Evolutionary conservation across 1,284 basidiomycete species (phyloP), one percentile per base, ranked within the genome.

Genomic region (Irpex rosettiformis): DNA sequence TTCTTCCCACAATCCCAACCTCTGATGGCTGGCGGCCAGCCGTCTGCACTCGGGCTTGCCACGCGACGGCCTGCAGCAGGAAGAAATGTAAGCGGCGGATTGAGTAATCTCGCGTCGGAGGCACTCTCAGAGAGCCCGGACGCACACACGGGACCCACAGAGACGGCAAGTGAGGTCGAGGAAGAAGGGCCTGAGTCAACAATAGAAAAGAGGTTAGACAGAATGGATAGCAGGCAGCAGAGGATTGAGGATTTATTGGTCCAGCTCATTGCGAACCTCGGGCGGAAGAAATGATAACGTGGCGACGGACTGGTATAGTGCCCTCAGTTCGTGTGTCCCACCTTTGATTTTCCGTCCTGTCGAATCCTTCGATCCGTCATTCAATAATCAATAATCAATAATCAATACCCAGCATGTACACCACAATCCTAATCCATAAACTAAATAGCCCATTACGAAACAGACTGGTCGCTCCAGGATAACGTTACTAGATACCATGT

Each of bases 231-330:
- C 65, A 73, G 79, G 57, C 86, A 91, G 69, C 74, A 78, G 66
- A 77, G 83, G 61, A 89, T 91, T 52, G 88, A 91, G 66, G 73
- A 76, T 13, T 62, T 91, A 56, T 74, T 91, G 37, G 63, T 73
- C 28, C 73, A 77, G 58, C 58, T 78, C 52, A 63, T 63, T 22
- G 43, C 27, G 52, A 64, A 58, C 33, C 28, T 66, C 57, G 61
- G 25, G 4, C 43, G 52, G 2, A 29, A 29, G 25, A 54, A 11
- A 18, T 45, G 43, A 45, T 22, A 4, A 37, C n/a, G 33, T 37
- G 6, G 33, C 33, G 33, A 7, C 6, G 16, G 33, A 37, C 33
- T n/a, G n/a, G n/a, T n/a, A n/a, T n/a, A n/a, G n/a, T n/a, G n/a
- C n/a, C n/a, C n/a, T n/a, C n/a, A n/a, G n/a, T n/a, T n/a, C n/a